Evolutionary conservation across 2,329 filamentous ascomycete species (phyloP).

Genomic region (Fusarium chlamydosporum): DNA sequence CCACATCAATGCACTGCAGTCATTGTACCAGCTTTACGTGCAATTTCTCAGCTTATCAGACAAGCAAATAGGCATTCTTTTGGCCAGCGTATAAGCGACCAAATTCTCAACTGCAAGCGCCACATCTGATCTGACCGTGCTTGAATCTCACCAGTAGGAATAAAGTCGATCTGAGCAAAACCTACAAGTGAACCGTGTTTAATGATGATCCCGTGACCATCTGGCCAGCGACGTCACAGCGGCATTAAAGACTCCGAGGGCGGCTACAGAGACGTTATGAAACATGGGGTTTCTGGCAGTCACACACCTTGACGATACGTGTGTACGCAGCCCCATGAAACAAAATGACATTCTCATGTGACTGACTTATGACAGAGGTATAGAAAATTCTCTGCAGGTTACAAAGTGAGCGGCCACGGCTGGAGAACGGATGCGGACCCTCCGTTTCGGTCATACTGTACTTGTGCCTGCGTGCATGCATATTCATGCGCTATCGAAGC

Average conservation of each 20-base stretch:
- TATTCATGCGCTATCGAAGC: slow-evolving; percentile 31
- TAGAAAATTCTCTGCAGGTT: slow-evolving; percentile 16
- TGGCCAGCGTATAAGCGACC: background rate
- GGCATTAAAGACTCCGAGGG: slow-evolving; percentile 30
- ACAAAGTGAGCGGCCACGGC: slow-evolving; percentile 19
- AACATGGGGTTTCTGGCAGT: slow-evolving; percentile 45
- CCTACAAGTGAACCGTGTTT: slow-evolving; percentile 25
- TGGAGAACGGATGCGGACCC: slow-evolving; percentile 24
- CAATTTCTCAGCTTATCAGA: background rate
- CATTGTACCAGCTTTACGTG: background rate
- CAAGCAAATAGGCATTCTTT: background rate
- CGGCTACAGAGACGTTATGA: slow-evolving; percentile 44
- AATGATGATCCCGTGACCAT: slow-evolving; percentile 39
- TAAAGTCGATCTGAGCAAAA: slow-evolving; percentile 22
- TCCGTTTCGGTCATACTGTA: slow-evolving; percentile 28
- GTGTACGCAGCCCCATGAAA: slow-evolving; percentile 18
- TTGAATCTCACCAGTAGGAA: slow-evolving; percentile 10
- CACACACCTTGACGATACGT: slow-evolving; percentile 26
- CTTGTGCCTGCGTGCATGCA: slow-evolving; percentile 33
- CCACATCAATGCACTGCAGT: slow-evolving; percentile 5
- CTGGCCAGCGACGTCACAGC: slow-evolving; percentile 42
- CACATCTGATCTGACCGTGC: slow-evolving; percentile 20
- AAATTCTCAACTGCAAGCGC: background rate
- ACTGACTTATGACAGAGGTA: slow-evolving; percentile 40
- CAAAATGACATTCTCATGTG: slow-evolving; percentile 42